Base-by-base conservation (phyloP, 2,329 filamentous ascomycete genomes). In the Colletotrichum phormii region DNA sequence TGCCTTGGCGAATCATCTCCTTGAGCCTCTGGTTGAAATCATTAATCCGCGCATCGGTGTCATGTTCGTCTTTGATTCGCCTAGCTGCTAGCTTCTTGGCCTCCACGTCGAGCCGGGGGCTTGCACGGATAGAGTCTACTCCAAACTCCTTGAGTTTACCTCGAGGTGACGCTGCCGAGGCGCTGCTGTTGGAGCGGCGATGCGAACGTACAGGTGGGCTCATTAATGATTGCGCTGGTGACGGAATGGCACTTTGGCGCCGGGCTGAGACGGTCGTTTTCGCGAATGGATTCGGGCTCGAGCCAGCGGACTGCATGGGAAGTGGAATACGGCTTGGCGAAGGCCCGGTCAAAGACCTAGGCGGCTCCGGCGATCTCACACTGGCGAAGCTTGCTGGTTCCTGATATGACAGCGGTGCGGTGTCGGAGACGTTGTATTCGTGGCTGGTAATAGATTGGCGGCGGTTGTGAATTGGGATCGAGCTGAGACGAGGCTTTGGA, bases 1-100 rank as follows among this genome's bases (percentile, higher is more conserved):
- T 93, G 0, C 95, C 97, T 82, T 98, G 93, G 2, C 92, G 88
- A 67, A 99, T 97, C 93, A 99, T 95, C 42, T 92, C 93, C 79
- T 93, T 90, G 60, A 98, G 85, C 77, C 93, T 91, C 60, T 90
- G 88, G 79, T 97, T 97, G 82, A 98, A 91, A 31, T 92, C 90
- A 61, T 91, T 91, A 77, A 98, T 93, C 64, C 93, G 91, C 55
- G 92, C 90, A 77, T 98, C 95, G 8, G 94, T 89, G 77, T 95
- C 92, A 58, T 91, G 87, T 77, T 98, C 95, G 71, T 94, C 93
- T 63, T 90, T 89, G 29, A 91, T 87, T 75, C 92, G 89, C 78
- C 90, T 89, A n/a, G 91, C 91, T 6, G 94, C 91, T 68, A 95
- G 90, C 57, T 89, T 89, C 79, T 92, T 92, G 7, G 94, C 94